Evolutionary conservation across 106 monocot genomes (phyloP), one percentile per base, ranked within the genome.

Genomic region (Allium sativum): DNA sequence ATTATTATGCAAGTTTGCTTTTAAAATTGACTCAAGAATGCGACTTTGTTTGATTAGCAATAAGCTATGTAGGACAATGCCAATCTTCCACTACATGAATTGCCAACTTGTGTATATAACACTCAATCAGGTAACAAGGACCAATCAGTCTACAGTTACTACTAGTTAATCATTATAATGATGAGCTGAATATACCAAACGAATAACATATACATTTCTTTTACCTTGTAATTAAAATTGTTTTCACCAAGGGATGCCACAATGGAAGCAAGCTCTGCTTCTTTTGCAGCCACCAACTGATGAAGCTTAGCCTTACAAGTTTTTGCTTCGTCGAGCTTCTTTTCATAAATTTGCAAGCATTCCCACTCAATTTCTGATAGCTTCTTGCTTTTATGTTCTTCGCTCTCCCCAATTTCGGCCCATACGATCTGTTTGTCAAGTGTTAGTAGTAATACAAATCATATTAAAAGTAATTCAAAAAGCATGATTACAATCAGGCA

Each of bases 351-450:
- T 76, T 79, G 59, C 69, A 90, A 20, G 75, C 90, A 90, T 60
- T 95, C 95, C 58, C 57, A 84, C 51, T 90, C 90, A 17, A 95
- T 77, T 48, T 90, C 87, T 42, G 65, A 54, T 59, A 95, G 14
- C 68, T 77, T 82, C 0, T 65, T 71, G 1, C 84, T 79, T 58
- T 77, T 90, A 10, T 90, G 84, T 1, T 74, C 55, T 47, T 90
- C 81, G 17, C 76, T 77, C 51, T 90, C 90, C 53, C 95, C 95
- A 40, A 90, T 87, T 67, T 95, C 95, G 7, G 74, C 66, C 95
- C 90, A 95, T 56, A 90, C 70, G 40, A 69, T 52, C 95, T 95
- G 87, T 10, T 71, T 50, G 31, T 31, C 31, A 31, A 31, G 31
- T 0, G 31, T 31, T 31, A 31, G 31, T 5, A 31, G 31, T 31